Base-by-base conservation (phyloP, 2,329 filamentous ascomycete genomes). In the Neurospora sp. region DNA sequence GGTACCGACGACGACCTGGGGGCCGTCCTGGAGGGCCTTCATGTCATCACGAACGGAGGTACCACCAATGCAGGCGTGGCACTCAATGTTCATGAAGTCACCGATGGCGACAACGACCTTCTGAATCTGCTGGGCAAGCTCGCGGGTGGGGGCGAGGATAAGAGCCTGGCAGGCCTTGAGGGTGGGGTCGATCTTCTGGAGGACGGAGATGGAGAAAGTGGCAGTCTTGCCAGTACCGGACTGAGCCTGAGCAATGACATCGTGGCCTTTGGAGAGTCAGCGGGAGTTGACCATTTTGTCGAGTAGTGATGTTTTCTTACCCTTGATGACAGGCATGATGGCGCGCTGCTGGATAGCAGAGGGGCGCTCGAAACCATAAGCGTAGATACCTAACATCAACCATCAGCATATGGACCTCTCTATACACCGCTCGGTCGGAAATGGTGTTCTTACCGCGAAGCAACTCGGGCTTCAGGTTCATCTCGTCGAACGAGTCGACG, bases 241-340 rank as follows among this genome's bases (percentile, higher is more conserved):
- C 82, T 98, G 96, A 79, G 96, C 96, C 88, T 99, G 96, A 75
- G 96, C 96, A 82, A 99, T 99, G 80, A 99, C 96, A 89, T 99
- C 96, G 88, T 95, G 93, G 78, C 93, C 92, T 93, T 78, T 67
- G 19, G 62, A 70, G 66, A 74, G 72, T 57, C 72, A 67, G 40
- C 28, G 28, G 4, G 40, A 41, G 68, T 69, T 43, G 67, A 23
- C n/a, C 37, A 69, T 67, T 28, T 17, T 23, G 46, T 46, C 6
- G 33, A 33, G 57, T 38, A 66, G 52, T 62, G 67, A 46, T 69
- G 39, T 33, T 8, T 17, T 67, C 91, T 82, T 86, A 96, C 92
- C 94, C 90, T 98, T 97, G 88, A 99, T 98, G 81, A 99, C 96
- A 80, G 96, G 96, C 92, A 98, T 97, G 84, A 99, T 99, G 78